phyloP scores from a whole-genome alignment of 2,329 filamentous ascomycete genomes.

The Triangularia setosa region DNA sequence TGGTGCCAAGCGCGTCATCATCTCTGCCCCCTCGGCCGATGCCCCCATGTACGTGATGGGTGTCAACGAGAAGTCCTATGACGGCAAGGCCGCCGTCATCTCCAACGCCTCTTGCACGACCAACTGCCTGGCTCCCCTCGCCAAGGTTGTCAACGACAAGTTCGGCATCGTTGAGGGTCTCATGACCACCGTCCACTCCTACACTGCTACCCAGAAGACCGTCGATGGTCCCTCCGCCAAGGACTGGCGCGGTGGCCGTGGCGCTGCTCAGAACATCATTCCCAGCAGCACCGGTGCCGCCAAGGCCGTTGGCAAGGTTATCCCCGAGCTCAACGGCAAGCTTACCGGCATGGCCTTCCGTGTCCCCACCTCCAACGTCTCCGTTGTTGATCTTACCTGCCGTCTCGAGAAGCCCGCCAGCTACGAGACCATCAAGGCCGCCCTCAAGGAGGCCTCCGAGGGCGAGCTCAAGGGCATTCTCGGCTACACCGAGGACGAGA shows the following conservation, averaged over 20 bases:
- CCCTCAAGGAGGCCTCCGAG: constrained; percentile 82
- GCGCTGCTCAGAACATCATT: constrained; percentile 99
- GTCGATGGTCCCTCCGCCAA: constrained; percentile 96
- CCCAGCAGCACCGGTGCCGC: constrained; percentile 98
- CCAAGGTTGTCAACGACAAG: constrained; percentile 99
- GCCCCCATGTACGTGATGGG: constrained; percentile 99
- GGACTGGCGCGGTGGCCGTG: constrained; percentile 99
- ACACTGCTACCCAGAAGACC: constrained; percentile 99
- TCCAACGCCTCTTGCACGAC: constrained; percentile 99
- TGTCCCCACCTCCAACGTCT: constrained; percentile 98
- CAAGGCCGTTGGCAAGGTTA: constrained; percentile 99
- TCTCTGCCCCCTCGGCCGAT: constrained; percentile 88
- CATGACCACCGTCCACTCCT: constrained; percentile 99
- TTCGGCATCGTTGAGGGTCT: constrained; percentile 96
- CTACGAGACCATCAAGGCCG: constrained; percentile 90
- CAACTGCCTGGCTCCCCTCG: constrained; percentile 98
- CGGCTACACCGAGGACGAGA: constrained; percentile 92
- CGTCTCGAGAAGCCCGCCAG: constrained; percentile 85
- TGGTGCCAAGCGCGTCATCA: constrained; percentile 97
- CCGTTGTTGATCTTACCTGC: constrained; percentile 94
- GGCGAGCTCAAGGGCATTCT: constrained; percentile 86
- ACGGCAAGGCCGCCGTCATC: constrained; percentile 84
- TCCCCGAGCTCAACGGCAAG: constrained; percentile 96
- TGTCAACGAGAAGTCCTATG: constrained; percentile 95
- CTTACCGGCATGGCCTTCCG: constrained; percentile 99